phyloP scores from a whole-genome alignment of 2,329 filamentous ascomycete species.

The Neonectria coccinea region DNA sequence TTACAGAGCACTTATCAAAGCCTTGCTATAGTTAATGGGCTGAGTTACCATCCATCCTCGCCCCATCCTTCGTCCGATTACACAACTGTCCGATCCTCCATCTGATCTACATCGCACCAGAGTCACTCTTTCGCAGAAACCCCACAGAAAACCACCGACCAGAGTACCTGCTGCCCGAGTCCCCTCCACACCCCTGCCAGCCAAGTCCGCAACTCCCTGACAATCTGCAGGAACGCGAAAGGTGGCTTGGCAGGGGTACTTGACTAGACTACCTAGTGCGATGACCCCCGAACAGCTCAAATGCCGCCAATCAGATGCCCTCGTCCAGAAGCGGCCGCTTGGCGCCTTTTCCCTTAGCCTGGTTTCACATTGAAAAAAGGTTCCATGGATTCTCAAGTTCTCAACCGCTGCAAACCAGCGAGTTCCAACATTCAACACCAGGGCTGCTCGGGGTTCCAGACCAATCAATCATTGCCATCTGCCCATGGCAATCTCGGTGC shows the following conservation, averaged over 20 bases:
- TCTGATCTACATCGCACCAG: neutral
- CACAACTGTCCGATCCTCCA: no score
- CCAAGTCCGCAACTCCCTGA: constrained; percentile 5
- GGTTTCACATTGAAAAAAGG: constrained; percentile 20
- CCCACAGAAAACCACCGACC: neutral
- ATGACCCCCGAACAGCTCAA: neutral
- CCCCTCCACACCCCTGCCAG: neutral
- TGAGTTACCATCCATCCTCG: constrained; percentile 5
- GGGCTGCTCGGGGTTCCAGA: neutral
- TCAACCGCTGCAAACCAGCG: neutral
- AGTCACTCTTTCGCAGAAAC: neutral
- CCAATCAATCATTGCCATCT: constrained; percentile 9
- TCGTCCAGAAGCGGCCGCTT: neutral
- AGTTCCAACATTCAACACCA: constrained; percentile 16
- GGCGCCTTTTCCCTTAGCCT: constrained; percentile 19
- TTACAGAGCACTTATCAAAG: neutral
- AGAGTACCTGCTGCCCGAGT: constrained; percentile 7
- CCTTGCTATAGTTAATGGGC: neutral
- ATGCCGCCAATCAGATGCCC: neutral
- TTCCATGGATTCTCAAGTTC: neutral
- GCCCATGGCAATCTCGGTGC: constrained; percentile 10
- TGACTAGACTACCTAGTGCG: no score
- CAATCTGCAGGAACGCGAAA: constrained; percentile 27
- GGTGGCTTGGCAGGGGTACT: constrained; percentile 18
- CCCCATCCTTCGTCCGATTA: neutral